These are phyloP conservation scores for Yamadazyma sp. DNA, from an alignment of 1,139 yeast species.

Conservation along the genomic window DNA sequence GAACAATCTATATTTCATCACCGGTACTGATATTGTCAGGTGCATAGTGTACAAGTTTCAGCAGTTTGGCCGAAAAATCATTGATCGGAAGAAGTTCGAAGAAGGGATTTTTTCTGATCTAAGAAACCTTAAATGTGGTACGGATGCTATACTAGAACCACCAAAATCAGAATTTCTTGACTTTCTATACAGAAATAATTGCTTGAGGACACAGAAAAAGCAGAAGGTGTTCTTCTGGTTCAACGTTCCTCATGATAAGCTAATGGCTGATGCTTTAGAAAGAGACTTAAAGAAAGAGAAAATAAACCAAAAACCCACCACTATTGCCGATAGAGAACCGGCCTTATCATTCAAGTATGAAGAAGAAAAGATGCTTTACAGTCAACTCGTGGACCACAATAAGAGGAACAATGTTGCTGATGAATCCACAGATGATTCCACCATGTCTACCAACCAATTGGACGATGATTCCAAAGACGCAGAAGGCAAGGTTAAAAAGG, in stretches of 20 bases:
- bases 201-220: conserved; percentile 92
- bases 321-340: conserved; percentile 60
- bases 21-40: conserved; percentile 95
- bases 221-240: conserved; percentile 98
- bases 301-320: conserved; percentile 56
- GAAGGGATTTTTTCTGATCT: conserved; percentile 94
- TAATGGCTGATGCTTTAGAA: conserved; percentile 92
- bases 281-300: conserved; percentile 84
- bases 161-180: conserved; percentile 87
- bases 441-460: conserved; percentile 10
- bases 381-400: conserved; percentile 44
- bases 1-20: conserved; percentile 86
- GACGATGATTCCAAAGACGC: conserved; percentile 5
- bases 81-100: conserved; percentile 90
- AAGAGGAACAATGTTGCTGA: conserved; percentile 22
- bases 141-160: conserved; percentile 83
- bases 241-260: conserved; percentile 89
- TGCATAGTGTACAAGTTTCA: conserved; percentile 87
- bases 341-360: conserved; percentile 61
- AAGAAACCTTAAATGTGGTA: conserved; percentile 81
- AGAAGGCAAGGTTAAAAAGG: neutral
- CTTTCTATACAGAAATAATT: conserved; percentile 80
- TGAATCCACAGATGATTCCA: conserved; percentile 12
- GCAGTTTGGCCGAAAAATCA: conserved; percentile 82
- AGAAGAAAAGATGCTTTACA: conserved; percentile 43